Evolutionary conservation across 2,329 filamentous ascomycete genomes (phyloP), one percentile per base, ranked within the genome.

Genomic region (Colletotrichum karsti): DNA sequence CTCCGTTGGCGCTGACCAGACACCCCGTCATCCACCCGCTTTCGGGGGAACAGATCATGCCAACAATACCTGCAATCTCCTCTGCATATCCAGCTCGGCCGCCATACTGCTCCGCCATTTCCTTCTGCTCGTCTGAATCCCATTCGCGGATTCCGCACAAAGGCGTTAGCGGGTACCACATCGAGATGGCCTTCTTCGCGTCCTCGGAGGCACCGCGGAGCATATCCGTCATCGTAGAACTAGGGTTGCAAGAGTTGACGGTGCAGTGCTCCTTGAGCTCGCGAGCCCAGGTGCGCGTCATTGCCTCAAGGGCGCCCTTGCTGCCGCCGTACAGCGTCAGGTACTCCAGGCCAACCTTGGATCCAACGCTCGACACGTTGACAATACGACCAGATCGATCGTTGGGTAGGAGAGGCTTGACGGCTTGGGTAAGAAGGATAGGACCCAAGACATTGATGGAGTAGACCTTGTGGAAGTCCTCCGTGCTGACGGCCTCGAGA

Each of bases 21-120:
- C 88, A 91, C 4, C 91, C 91, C 1, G 91, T 93, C 65, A 88
- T 90, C 90, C 91, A 93, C 2, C 84, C 87, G 41, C 84, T 85
- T 77, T 93, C 91, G 10, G 85, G 84, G 7, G 86, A 87, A 75
- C 91, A 93, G 42, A 93, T 80, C 90, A 93, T 92, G 8, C 86
- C 91, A 51, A 93, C 88, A 5, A 91, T 87, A 2, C 90, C 91
- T 0, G 91, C 91, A 78, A 93, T 84, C 78, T 93, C 91, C 69
- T 85, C 83, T 9, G 88, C 87, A 74, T 91, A 92, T 4, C 83
- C 90, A 4, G 84, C 84, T 63, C 85, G 82, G 39, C 83, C 79
- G 0, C 82, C 81, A 26, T 82, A 84, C 80, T 83, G 84, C 66
- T 82, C 80, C 35, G 90, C 88, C 74, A 77, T 71, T 60, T 74